Percentiles rank a stretch among this genome's conserved stretches.
These are phyloP conservation scores for Trichosanthes truncata DNA, from an alignment of 306 rosid genomes.

Conservation along the genomic window DNA sequence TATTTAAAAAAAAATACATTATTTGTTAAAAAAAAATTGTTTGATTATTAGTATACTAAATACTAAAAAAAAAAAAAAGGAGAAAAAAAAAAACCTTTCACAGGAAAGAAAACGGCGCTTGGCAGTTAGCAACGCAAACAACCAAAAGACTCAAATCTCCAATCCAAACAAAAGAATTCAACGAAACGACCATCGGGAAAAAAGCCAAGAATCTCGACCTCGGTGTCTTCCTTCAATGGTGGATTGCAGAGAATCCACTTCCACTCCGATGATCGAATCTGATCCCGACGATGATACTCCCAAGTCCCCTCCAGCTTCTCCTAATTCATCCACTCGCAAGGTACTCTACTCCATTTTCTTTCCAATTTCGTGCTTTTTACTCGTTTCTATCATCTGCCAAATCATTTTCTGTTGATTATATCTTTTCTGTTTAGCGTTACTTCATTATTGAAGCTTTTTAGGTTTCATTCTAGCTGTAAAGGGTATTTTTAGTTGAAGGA, in stretches of 20 bases:
- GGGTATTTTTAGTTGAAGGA: not conserved
- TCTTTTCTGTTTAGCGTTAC: not conserved
- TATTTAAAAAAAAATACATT: no score
- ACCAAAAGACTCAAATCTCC: not conserved
- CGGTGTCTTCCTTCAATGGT: constrained; percentile 34
- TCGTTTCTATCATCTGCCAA: not conserved
- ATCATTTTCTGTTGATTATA: not conserved
- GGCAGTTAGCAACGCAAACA: not conserved
- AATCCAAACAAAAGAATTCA: not conserved
- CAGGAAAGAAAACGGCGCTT: not conserved
- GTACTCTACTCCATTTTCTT: constrained; percentile 21
- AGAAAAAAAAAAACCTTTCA: no score
- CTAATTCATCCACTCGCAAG: constrained; percentile 83
- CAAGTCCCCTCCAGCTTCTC: constrained; percentile 66
- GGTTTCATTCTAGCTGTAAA: not conserved
- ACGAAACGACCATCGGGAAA: not conserved
- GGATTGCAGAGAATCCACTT: constrained; percentile 67
- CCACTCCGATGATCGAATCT: constrained; percentile 59
- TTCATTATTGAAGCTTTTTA: not conserved
- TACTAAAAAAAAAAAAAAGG: no score
- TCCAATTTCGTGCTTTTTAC: not conserved
- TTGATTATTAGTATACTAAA: no score
- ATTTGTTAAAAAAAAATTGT: no score
- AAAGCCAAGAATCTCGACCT: not conserved
- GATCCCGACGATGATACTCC: constrained; percentile 75